phyloP scores from a whole-genome alignment of 306 rosid genomes.

The Abrus pulchellus region DNA sequence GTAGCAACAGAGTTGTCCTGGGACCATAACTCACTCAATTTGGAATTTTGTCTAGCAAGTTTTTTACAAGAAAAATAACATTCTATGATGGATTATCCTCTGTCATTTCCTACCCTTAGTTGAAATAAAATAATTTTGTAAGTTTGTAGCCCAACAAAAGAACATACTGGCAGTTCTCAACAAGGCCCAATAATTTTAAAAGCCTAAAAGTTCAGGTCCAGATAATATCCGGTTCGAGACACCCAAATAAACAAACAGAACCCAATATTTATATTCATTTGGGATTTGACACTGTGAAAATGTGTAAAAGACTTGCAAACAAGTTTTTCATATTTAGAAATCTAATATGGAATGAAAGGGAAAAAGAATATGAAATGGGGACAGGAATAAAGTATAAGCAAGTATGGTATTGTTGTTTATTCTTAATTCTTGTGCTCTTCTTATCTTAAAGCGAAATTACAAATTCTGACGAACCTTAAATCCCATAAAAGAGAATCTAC shows the following conservation, averaged over 20 bases:
- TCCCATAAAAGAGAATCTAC: neutral
- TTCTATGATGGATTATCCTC: too few relatives aligned
- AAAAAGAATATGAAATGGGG: neutral
- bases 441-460: constrained; percentile 1
- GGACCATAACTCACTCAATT: too few relatives aligned
- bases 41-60: too few relatives aligned
- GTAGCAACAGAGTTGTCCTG: too few relatives aligned
- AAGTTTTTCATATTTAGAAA: neutral
- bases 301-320: neutral
- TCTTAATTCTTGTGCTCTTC: constrained; percentile 24
- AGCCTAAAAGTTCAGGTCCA: neutral
- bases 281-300: neutral
- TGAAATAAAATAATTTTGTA: too few relatives aligned
- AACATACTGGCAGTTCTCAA: neutral
- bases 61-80: too few relatives aligned
- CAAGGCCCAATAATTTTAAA: neutral
- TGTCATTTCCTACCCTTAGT: too few relatives aligned
- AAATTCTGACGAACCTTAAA: neutral
- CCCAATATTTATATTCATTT: neutral
- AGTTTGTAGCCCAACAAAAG: neutral
- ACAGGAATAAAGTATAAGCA: neutral
- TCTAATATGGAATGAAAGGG: neutral
- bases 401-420: neutral
- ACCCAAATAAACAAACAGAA: neutral
- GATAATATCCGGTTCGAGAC: neutral